Evolutionary conservation across 331 rosid species (phyloP), one percentile per base, ranked within the genome.

Genomic region (Cydonia oblonga): DNA sequence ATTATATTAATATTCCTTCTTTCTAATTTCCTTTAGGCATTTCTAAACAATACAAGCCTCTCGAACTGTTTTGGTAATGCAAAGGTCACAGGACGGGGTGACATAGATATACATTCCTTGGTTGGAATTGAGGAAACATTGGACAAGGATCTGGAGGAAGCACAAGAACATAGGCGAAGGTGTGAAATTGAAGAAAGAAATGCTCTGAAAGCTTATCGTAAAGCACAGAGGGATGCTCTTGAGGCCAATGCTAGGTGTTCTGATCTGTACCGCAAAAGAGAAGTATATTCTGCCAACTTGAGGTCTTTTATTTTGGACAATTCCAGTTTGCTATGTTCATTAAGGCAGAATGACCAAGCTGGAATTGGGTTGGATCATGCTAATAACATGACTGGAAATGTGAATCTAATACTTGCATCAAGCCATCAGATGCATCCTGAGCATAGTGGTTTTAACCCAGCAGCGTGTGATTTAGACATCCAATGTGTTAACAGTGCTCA

Each of bases 101-200:
- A 28, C 67, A 56, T 56, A 24, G 89, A 85, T 77, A 75, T 88
- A 30, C 87, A 84, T 76, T 86, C 96, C 9, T 76, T 81, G 74
- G 75, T 80, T 77, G 86, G 81, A 79, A 82, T 86, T 87, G 97
- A 93, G 82, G 97, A 89, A 69, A 84, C 86, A 40, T 73, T 93
- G 42, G 98, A 91, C 82, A 93, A 84, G 87, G 96, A 86, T 73
- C 91, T 93, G 78, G 96, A 91, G 87, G 90, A 93, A 78, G 98
- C 96, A 66, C 98, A 89, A 84, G 95, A 85, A 70, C 85, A 70
- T 75, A 83, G 96, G 79, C 92, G 75, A 73, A 84, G 40, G 72
- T 93, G 97, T 79, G 98, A 93, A 89, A 81, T 89, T 76, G 96
- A 87, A 79, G 98, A 91, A 85, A 86, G 96, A 85, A 87, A 86